Base-by-base conservation (phyloP, 202 grass and related monocot species). In the Carex arenaria region DNA sequence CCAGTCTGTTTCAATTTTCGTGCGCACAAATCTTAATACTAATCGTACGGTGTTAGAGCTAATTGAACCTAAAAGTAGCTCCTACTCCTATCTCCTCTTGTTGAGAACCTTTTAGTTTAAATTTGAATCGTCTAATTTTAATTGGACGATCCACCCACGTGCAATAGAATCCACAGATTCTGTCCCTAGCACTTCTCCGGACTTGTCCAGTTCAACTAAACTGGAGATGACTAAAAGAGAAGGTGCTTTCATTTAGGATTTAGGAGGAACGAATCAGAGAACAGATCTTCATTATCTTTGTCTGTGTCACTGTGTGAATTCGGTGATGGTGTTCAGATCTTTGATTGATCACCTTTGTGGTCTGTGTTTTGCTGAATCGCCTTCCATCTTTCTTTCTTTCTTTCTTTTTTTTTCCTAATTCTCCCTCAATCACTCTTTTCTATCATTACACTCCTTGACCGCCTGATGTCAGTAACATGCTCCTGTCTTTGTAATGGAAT, bases 361-460 rank as follows among this genome's bases (percentile, higher is more conserved):
- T 22, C 2, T 72, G 19, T 60, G 56, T 60, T 32, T 34, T 22
- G 28, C 47, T 20, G 54, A 61, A 59, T 45, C 63, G 60, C 32
- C 3, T 80, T 62, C 19, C 18, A 17, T 61, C 57, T 64, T n/a
- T n/a, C n/a, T n/a, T n/a, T n/a, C n/a, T n/a, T n/a, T n/a, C n/a
- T n/a, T n/a, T 45, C 1, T 1, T 40, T 45, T 64, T 26, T n/a
- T 71, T 38, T 38, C 30, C 22, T 79, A 78, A 60, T 80, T 80
- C 26, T 80, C 9, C 14, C 54, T 80, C 13, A 47, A 71, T 80
- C 77, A 45, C 12, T 26, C 57, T 11, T 45, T 64, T 80, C 31
- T 61, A 80, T 80, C 28, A 80, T 80, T 47, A 15, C 12, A 64
- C 9, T 47, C 34, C 32, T 64, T 80, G 56, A 64, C 77, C 38